These are phyloP conservation scores for Plasmodium berghei DNA, from an alignment of 169 alveolate species.

Conservation along the genomic window DNA sequence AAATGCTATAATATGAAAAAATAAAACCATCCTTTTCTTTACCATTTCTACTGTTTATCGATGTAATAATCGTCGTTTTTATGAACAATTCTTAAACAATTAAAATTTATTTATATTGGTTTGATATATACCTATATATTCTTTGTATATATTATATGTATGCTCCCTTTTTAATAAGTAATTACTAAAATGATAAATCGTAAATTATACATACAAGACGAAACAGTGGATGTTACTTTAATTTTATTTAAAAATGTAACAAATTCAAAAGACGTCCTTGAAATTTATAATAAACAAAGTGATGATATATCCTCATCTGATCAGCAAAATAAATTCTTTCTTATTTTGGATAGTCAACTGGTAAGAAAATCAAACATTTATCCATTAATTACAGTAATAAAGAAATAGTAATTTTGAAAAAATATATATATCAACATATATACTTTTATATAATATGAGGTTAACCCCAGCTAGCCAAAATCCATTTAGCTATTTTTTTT, in stretches of 20 bases:
- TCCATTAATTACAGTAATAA: not conserved
- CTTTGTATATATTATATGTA: too few relatives aligned
- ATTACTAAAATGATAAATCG: not conserved
- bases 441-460: not conserved
- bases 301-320: not conserved
- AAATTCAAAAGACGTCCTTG: constrained; percentile 28
- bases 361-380: not conserved
- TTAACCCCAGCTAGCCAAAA: not conserved
- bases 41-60: too few relatives aligned
- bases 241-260: constrained; percentile 65
- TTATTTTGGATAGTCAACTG: constrained; percentile 45
- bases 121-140: too few relatives aligned
- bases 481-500: not conserved
- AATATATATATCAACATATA: not conserved
- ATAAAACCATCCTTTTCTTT: too few relatives aligned
- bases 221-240: constrained; percentile 32
- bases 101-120: too few relatives aligned
- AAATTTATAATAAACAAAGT: constrained; percentile 13
- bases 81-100: too few relatives aligned
- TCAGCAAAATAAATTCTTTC: constrained; percentile 17
- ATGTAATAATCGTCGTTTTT: too few relatives aligned
- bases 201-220: constrained; percentile 28
- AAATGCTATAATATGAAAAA: too few relatives aligned
- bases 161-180: too few relatives aligned
- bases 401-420: not conserved